Base-by-base conservation (phyloP, 1,284 basidiomycete species). In the Earliella scabrosa region DNA sequence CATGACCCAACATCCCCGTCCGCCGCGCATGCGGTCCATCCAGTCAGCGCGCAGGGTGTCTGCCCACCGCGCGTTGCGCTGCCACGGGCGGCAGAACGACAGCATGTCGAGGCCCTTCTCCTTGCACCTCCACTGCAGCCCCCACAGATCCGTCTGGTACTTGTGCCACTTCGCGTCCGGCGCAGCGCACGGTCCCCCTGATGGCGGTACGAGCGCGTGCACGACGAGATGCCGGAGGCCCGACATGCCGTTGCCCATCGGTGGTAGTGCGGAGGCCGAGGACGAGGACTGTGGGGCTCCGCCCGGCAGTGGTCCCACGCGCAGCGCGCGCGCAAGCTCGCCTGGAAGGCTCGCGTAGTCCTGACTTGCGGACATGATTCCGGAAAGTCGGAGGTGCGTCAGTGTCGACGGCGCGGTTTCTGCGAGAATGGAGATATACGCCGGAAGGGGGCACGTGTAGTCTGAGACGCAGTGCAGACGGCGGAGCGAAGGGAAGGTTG, bases 361-460 rank as follows among this genome's bases (percentile, higher is more conserved):
- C 1, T 18, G 14, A 16, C 18, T 21, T 6, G 18, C 14, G 16
- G 8, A 9, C 7, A 18, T 38, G 16, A 54, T 16, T 20, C 45
- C 34, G 14, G 56, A 58, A 14, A 58, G 24, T 9, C 57, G 40
- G 20, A 59, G 35, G 18, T 52, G 57, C 6, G 50, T 52, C 27
- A 59, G 36, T 11, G 52, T 50, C 6, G 51, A 8, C 4, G 43
- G 13, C 7, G 18, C 8, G 9, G 27, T 5, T 11, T 9, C 6
- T 4, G 36, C 10, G 5, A 38, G 16, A 18, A 34, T 1, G 14
- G 40, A 18, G 18, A 59, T 13, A 16, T 40, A 18, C 2, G 18
- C 3, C 4, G 38, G 23, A 6, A 45, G 40, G 8, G 38, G 9
- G 13, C 11, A 29, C n/a, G 21, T 5, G 7, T 10, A 3, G 8